phyloP scores from a whole-genome alignment of 495 filamentous ascomycete genomes.

The Collariella sp. region DNA sequence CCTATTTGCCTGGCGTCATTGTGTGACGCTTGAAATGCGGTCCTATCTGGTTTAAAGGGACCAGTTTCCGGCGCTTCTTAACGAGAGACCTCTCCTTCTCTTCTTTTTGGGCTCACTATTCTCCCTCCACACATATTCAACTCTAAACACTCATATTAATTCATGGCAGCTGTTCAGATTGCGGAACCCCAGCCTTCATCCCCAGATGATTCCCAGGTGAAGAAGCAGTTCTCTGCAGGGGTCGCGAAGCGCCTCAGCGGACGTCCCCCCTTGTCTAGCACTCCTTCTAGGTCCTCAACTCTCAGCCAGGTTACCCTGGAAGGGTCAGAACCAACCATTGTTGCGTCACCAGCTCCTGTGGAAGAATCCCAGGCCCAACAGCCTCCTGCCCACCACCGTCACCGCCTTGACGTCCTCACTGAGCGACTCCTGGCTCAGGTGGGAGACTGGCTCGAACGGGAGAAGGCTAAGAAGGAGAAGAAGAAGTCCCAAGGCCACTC shows the following conservation, averaged over 20 bases:
- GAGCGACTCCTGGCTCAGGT: slow-evolving; percentile 62
- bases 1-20: neutral
- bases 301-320: slow-evolving; percentile 30
- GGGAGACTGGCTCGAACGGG: slow-evolving; percentile 67
- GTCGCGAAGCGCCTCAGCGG: slow-evolving; percentile 36
- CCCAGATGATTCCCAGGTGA: slow-evolving; percentile 33
- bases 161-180: slow-evolving; percentile 39
- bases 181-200: slow-evolving; percentile 34
- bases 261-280: slow-evolving; percentile 25
- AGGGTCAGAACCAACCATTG: slow-evolving; percentile 12
- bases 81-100: too few relatives aligned
- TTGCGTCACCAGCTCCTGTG: slow-evolving; percentile 19
- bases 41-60: too few relatives aligned
- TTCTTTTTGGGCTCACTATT: too few relatives aligned
- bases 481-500: slow-evolving; percentile 36
- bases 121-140: neutral
- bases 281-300: slow-evolving; percentile 33
- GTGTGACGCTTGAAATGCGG: too few relatives aligned
- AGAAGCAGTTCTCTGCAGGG: slow-evolving; percentile 38
- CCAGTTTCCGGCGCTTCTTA: too few relatives aligned
- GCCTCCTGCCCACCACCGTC: slow-evolving; percentile 25
- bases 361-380: slow-evolving; percentile 26
- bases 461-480: slow-evolving; percentile 55
- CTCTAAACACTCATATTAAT: slow-evolving; percentile 10
- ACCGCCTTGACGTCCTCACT: slow-evolving; percentile 32